Percentiles rank a stretch among this genome's conserved stretches.
Conservation (phyloP, 1,284 basidiomycete genomes). For the Pseudozyma tsukubaensis region DNA sequence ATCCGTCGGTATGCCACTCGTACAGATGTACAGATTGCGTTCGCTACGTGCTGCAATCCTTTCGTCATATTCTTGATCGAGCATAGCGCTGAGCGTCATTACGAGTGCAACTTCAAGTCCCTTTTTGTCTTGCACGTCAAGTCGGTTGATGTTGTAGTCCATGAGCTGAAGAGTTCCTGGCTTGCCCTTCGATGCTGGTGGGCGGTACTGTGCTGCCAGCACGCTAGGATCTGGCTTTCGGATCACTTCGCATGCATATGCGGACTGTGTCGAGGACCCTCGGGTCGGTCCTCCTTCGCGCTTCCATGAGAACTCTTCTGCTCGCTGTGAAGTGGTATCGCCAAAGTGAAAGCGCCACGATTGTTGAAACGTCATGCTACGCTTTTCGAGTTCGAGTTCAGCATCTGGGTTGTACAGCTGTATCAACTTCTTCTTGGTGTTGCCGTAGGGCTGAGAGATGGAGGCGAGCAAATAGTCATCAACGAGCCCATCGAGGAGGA, state of each 20-base stretch:
- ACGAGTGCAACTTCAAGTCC: conserved; percentile 82
- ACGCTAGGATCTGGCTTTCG: conserved; percentile 86
- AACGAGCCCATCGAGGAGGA: conserved; percentile 50
- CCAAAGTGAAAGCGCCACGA: conserved; percentile 80
- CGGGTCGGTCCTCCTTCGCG: conserved; percentile 22
- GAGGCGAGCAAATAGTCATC: conserved; percentile 37
- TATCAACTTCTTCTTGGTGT: conserved; percentile 77
- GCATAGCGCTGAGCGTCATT: conserved; percentile 79
- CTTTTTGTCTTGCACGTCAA: conserved; percentile 78
- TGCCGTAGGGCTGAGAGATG: conserved; percentile 33
- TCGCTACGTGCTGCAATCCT: conserved; percentile 26
- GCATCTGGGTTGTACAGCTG: conserved; percentile 80
- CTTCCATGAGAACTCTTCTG: conserved; percentile 67
- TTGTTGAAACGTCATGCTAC: conserved; percentile 79
- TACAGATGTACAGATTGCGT: conserved; percentile 47
- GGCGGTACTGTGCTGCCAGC: conserved; percentile 81
- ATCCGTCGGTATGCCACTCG: conserved; percentile 32
- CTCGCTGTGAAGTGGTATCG: conserved; percentile 69
- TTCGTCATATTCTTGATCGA: conserved; percentile 76
- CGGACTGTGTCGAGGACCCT: conserved; percentile 23
- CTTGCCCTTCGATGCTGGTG: conserved; percentile 75
- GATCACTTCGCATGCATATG: conserved; percentile 73
- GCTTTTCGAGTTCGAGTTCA: conserved; percentile 76
- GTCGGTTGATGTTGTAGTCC: conserved; percentile 84
- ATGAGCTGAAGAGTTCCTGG: conserved; percentile 80